phyloP scores from a whole-genome alignment of 768 basidiomycete species.

The Termitomyces sp. region DNA sequence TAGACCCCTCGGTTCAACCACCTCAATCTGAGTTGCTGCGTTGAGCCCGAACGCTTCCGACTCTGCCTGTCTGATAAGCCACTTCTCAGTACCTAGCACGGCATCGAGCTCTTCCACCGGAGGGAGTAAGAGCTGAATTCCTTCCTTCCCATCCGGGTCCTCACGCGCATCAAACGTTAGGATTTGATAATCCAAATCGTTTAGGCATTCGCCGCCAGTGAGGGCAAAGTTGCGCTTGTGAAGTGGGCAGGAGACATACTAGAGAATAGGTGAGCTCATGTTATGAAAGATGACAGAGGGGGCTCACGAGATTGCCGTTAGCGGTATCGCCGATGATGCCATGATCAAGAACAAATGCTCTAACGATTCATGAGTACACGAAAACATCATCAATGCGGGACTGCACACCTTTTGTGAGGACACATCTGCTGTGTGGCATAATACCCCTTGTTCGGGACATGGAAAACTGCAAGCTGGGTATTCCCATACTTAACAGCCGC shows the following conservation, averaged over 20 bases:
- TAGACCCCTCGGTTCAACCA: constrained; percentile 20
- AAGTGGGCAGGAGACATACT: constrained; percentile 44
- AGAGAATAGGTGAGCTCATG: neutral
- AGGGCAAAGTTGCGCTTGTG: constrained; percentile 69
- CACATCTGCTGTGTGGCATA: constrained; percentile 75
- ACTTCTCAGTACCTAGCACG: constrained; percentile 62
- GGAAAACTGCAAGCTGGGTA: constrained; percentile 67
- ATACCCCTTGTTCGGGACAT: constrained; percentile 54
- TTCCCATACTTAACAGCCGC: constrained; percentile 59
- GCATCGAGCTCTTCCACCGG: constrained; percentile 56
- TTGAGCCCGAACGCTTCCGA: constrained; percentile 36
- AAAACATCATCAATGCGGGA: neutral
- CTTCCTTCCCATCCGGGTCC: constrained; percentile 29
- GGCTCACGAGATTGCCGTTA: constrained; percentile 41
- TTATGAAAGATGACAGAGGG: constrained; percentile 21
- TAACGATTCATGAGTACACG: neutral
- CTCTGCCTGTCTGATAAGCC: constrained; percentile 58
- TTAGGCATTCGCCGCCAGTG: constrained; percentile 54
- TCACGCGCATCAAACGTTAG: constrained; percentile 59
- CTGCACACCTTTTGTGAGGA: too few relatives aligned
- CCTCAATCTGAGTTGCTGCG: constrained; percentile 30
- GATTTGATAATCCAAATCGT: constrained; percentile 58
- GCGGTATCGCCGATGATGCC: too few relatives aligned
- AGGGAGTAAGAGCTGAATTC: constrained; percentile 49
- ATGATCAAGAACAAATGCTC: constrained; percentile 70